Conservation (phyloP, 805 yeast species). For the Candida pseudofarinosa region DNA sequence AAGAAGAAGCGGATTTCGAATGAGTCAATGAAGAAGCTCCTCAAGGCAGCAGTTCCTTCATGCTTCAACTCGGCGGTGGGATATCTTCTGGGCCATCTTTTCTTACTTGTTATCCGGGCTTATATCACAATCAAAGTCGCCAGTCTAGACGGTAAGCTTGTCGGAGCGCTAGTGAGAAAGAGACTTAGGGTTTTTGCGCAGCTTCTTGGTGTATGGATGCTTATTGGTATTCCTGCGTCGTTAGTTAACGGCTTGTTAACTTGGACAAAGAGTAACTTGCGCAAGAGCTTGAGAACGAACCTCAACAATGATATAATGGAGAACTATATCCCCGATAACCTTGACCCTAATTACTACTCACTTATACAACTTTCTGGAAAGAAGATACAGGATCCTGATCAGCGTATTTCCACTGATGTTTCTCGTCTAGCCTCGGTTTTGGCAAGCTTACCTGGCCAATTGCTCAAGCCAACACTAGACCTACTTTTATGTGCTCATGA, state of each 20-base stretch:
- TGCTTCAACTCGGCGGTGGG: constrained; percentile 23
- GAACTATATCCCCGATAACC: constrained; percentile 65
- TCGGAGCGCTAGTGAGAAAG: constrained; percentile 74
- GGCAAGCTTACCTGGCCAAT: constrained; percentile 73
- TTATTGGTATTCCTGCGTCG: constrained; percentile 83
- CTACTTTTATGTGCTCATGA: constrained; percentile 76
- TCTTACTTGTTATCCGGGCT: constrained; percentile 63
- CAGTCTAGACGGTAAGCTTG: constrained; percentile 77
- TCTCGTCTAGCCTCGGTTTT: constrained; percentile 68
- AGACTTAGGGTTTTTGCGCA: constrained; percentile 60
- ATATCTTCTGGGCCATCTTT: constrained; percentile 49
- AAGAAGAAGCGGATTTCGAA: constrained; percentile 21
- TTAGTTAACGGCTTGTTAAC: constrained; percentile 66
- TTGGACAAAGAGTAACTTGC: constrained; percentile 55
- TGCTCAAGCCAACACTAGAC: constrained; percentile 80
- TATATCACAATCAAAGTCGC: constrained; percentile 78
- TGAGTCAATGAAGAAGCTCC: constrained; percentile 26
- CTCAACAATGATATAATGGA: constrained; percentile 63
- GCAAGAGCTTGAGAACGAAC: constrained; percentile 57
- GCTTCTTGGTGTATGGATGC: constrained; percentile 71
- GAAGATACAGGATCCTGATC: constrained; percentile 70
- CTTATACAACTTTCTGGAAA: constrained; percentile 54
- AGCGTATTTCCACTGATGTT: constrained; percentile 76
- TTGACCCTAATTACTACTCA: constrained; percentile 70
- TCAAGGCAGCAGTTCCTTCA: constrained; percentile 33